phyloP scores from a whole-genome alignment of 306 rosid genomes.

The Dalbergia cultrata region DNA sequence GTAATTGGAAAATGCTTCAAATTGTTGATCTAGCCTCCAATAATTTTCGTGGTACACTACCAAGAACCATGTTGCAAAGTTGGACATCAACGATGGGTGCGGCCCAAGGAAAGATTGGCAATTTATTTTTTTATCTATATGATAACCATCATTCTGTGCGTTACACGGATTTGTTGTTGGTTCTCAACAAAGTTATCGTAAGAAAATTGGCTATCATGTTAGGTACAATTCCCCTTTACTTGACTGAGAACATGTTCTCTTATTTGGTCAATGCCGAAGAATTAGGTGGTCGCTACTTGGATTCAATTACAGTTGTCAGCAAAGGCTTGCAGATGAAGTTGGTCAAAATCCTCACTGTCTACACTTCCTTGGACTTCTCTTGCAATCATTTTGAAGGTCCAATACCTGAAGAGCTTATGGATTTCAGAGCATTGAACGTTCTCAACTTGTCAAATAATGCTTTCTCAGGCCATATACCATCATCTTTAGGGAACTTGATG shows the following conservation, averaged over 20 bases:
- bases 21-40: conserved; percentile 49
- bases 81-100: conserved; percentile 43
- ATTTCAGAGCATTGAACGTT: background rate
- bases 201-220: no score
- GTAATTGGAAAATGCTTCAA: conserved; percentile 21
- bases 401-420: conserved; percentile 25
- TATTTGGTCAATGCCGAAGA: no score
- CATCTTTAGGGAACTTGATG: conserved; percentile 27
- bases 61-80: background rate
- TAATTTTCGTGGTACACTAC: conserved; percentile 45
- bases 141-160: no score
- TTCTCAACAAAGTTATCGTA: no score
- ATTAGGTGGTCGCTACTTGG: conserved; percentile 27
- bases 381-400: conserved; percentile 23
- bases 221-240: no score
- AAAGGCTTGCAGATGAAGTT: background rate
- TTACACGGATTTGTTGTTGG: no score
- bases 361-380: conserved; percentile 34
- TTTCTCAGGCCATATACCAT: conserved; percentile 40
- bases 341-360: background rate
- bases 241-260: no score
- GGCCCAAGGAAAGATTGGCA: background rate
- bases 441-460: conserved; percentile 38
- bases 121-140: background rate
- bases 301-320: background rate